Evolutionary conservation across 139 green algal genomes (phyloP).

Genomic region (Micractinium sp.): DNA sequence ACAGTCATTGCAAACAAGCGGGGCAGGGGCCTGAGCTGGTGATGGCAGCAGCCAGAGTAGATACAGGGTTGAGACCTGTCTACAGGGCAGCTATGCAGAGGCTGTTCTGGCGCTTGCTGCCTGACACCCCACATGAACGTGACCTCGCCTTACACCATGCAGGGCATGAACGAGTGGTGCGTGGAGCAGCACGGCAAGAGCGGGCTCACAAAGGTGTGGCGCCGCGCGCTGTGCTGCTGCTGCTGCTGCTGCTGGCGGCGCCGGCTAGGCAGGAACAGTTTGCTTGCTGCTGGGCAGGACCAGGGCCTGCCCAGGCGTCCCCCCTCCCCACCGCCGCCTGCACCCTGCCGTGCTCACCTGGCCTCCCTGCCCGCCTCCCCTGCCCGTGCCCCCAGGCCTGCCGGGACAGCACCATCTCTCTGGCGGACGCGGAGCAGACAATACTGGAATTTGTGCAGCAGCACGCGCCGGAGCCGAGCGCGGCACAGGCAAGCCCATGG

Average conservation of each 20-base stretch:
- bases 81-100: too few species aligned
- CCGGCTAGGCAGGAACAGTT: neutral
- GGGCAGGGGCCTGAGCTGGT: neutral
- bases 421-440: conserved; percentile 78
- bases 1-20: neutral
- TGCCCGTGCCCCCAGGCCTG: conserved; percentile 60
- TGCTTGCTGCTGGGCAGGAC: neutral
- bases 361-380: neutral
- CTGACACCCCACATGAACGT: neutral
- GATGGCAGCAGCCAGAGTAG: neutral
- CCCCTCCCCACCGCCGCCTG: neutral
- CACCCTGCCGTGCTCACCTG: neutral
- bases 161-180: conserved; percentile 95
- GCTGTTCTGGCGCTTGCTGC: too few species aligned
- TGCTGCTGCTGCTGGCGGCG: neutral
- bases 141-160: neutral
- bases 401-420: conserved; percentile 58
- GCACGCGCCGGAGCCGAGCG: conserved; percentile 47
- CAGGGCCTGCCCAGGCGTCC: neutral
- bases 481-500: conserved; percentile 4
- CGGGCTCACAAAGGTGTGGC: conserved; percentile 51
- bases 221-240: too few species aligned
- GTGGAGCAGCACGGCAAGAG: conserved; percentile 83
- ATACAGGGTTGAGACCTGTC: neutral
- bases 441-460: conserved; percentile 75